Percentiles rank a stretch among this genome's conserved stretches.
Conservation (phyloP, 23 red algal genomes). For the Chondrus crispus region DNA sequence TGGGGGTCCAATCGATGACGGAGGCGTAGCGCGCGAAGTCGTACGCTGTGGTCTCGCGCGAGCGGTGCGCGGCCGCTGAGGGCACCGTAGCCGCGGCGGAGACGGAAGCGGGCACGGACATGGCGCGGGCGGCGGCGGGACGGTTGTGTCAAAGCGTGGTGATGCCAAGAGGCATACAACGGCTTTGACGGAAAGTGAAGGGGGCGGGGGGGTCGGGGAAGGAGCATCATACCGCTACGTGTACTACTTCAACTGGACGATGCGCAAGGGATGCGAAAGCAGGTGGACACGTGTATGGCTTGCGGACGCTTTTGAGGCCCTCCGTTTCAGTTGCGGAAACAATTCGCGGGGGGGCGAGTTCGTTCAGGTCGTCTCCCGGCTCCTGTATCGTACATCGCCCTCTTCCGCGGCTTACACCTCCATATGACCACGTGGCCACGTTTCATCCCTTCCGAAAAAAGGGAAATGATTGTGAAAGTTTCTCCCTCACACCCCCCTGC, state of each 20-base stretch:
- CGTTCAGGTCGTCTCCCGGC: no score
- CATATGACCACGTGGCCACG: no score
- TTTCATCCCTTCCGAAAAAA: no score
- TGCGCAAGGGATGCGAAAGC: no score
- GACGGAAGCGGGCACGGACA: constrained; percentile 12
- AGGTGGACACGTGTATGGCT: no score
- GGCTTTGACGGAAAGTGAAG: neutral
- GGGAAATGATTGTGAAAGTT: no score
- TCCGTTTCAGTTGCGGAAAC: no score
- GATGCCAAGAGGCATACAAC: neutral
- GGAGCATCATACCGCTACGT: neutral
- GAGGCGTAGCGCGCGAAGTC: constrained; percentile 12
- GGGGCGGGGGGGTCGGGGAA: neutral
- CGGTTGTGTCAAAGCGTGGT: neutral
- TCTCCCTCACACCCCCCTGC: no score
- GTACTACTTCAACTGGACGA: neutral
- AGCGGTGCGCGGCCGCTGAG: constrained; percentile 21
- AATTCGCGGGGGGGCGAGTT: no score
- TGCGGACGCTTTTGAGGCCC: no score
- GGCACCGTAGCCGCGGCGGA: neutral
- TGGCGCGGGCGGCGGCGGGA: neutral
- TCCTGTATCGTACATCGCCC: no score
- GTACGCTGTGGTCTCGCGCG: constrained; percentile 65
- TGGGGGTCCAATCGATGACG: constrained; percentile 56
- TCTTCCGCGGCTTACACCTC: no score